phyloP scores from a whole-genome alignment of 352 stramenopile genomes.

The Phytopythium ostracodes region DNA sequence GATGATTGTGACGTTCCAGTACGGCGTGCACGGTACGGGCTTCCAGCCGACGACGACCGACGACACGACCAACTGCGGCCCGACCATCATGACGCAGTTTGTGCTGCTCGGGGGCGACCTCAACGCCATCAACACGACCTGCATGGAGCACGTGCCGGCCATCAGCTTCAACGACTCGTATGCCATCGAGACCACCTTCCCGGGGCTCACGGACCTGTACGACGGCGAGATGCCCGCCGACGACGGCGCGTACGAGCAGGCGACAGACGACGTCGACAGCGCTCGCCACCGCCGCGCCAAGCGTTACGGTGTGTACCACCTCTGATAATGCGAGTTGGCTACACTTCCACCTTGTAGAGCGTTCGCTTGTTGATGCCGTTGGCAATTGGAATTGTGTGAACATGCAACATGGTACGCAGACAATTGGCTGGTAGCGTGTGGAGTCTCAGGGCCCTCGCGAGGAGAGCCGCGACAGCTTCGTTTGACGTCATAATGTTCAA shows the following conservation, averaged over 20 bases:
- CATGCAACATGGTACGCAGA: too few relatives aligned
- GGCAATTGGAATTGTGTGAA: too few relatives aligned
- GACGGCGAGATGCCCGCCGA: constrained; percentile 4
- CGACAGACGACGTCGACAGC: background rate
- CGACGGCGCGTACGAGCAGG: background rate
- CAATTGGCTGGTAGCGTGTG: constrained; percentile 9
- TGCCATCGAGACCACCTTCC: constrained; percentile 4
- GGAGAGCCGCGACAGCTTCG: constrained; percentile 34
- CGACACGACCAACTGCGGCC: constrained; percentile 24
- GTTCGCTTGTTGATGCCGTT: too few relatives aligned
- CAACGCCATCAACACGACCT: constrained; percentile 28
- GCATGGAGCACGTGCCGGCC: constrained; percentile 22
- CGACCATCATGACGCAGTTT: constrained; percentile 34
- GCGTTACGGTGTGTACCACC: background rate
- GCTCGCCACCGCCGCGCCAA: background rate
- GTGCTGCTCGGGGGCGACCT: constrained; percentile 20
- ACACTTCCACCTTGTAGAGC: too few relatives aligned
- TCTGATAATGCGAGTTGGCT: too few relatives aligned
- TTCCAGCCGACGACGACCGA: constrained; percentile 23
- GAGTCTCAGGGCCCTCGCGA: constrained; percentile 43
- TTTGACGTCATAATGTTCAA: constrained; percentile 67
- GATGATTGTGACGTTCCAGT: constrained; percentile 41
- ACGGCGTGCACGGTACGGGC: constrained; percentile 34
- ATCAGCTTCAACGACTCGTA: constrained; percentile 19
- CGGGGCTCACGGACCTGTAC: constrained; percentile 2